Evolutionary conservation across 2,329 filamentous ascomycete species (phyloP), one percentile per base, ranked within the genome.

Genomic region (Zopfia rhizophila): DNA sequence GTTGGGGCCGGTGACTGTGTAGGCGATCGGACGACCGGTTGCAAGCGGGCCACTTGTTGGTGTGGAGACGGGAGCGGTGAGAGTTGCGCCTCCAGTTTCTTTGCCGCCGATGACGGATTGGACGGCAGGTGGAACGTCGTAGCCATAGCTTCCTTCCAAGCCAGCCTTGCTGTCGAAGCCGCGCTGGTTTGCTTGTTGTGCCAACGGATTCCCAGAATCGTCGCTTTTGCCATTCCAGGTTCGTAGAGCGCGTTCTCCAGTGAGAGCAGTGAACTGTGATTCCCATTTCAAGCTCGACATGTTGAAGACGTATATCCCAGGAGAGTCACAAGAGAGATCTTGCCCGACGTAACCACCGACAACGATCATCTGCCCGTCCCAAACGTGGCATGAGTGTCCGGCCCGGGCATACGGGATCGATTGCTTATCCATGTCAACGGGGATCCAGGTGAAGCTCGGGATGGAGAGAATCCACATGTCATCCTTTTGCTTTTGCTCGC

Each of bases 391-490:
- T 25, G 85, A 84, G 66, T 93, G 89, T 0, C 89, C 89, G 1
- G 85, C 83, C 41, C 90, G 82, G 3, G 77, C 87, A 6, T 80
- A 72, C 70, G 88, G 65, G 5, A 75, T 40, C 40, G 60, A 53
- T 65, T 82, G 66, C 1, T 72, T 70, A 4, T 70, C 65, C 36
- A 76, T 76, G 49, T 87, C 77, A 17, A 88, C 85, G 60, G 84
- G 74, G 40, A 87, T 87, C 90, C 90, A 94, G 4, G 83, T 89
- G 66, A 95, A 95, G 0, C 86, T 87, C 0, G 90, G 90, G 5
- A 95, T 74, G 0, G 89, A 90, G 10, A 94, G 75, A 16, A 91
- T 86, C 89, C 89, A 94, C 75, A 89, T 84, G 60, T 91, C 87
- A 18, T 84, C 81, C 61, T 88, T 92, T 54, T 84, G 80, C 1